Base-by-base conservation (phyloP, 1,284 basidiomycete genomes). In the Fistulinella staudtii region DNA sequence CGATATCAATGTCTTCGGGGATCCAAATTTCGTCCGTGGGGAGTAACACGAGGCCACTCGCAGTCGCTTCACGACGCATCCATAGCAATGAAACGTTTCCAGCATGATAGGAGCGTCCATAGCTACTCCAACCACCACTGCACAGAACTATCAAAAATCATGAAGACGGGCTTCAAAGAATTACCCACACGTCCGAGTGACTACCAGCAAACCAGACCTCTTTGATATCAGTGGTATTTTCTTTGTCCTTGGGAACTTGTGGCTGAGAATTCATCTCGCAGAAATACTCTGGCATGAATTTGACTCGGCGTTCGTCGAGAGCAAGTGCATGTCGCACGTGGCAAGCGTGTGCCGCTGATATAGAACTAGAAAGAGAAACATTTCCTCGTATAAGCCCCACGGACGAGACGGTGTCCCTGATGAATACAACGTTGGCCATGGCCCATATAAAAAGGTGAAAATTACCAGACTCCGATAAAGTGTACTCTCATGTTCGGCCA, bases 231-330 rank as follows among this genome's bases (percentile, higher is more conserved):
- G 35, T 21, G 6, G 37, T 17, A 18, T 29, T 6, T 29, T 29
- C 28, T 13, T 13, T 29, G 28, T 14, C 28, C 11, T 29, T 13
- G 11, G 9, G 11, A 7, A 31, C 30, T 31, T 31, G 9, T 10
- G 10, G 15, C 10, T 31, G 31, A 20, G 50, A 49, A n/a, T 49
- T 52, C 50, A 49, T 52, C 22, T 52, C 50, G 14, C 36, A 41
- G 38, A 48, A 52, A 22, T 63, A 62, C 41, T 70, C 68, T 1
- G 67, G 65, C 36, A 63, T 53, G 47, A 66, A 69, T 39, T 66
- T 66, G 22, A 65, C 66, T 2, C 67, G 64, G 28, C 56, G 51
- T 41, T 69, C 68, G 33, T 69, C 67, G 2, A 68, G 46, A n/a
- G 56, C 56, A 13, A 58, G 53, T 2, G 53, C 58, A 25, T 58